phyloP scores from a whole-genome alignment of 192 early-diverging fungal species.

The Haplosporangium gracile region DNA sequence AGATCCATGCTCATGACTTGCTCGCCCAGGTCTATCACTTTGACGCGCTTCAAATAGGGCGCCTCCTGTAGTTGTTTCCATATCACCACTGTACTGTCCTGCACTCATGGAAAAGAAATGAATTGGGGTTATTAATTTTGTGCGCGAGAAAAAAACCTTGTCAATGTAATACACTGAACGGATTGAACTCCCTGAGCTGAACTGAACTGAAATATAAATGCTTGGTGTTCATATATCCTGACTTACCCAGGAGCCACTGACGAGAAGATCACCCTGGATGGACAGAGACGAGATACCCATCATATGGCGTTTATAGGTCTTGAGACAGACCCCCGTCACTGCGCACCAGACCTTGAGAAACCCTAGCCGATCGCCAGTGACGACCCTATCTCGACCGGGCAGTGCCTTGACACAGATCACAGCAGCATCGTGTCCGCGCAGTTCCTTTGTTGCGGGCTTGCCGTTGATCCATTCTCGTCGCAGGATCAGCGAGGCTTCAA shows the following conservation, averaged over 20 bases:
- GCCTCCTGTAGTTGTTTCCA: constrained; percentile 30
- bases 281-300: constrained; percentile 39
- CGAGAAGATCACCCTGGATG: constrained; percentile 25
- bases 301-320: constrained; percentile 24
- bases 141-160: neutral
- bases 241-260: constrained; percentile 53
- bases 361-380: constrained; percentile 41
- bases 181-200: neutral
- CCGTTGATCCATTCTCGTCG: constrained; percentile 47
- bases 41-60: constrained; percentile 35
- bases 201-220: neutral
- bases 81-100: constrained; percentile 42
- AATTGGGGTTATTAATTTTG: neutral
- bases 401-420: constrained; percentile 36
- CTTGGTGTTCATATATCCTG: neutral
- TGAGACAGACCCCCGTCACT: constrained; percentile 24
- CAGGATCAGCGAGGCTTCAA: constrained; percentile 25
- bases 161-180: too few species aligned
- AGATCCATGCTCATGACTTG: constrained; percentile 48
- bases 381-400: constrained; percentile 9
- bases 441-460: constrained; percentile 33
- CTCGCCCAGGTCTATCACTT: constrained; percentile 46
- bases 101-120: neutral
- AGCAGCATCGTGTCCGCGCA: constrained; percentile 30
- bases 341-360: constrained; percentile 41